These are phyloP conservation scores for Cercophora samala DNA, from an alignment of 495 filamentous ascomycete genomes.

Conservation along the genomic window DNA sequence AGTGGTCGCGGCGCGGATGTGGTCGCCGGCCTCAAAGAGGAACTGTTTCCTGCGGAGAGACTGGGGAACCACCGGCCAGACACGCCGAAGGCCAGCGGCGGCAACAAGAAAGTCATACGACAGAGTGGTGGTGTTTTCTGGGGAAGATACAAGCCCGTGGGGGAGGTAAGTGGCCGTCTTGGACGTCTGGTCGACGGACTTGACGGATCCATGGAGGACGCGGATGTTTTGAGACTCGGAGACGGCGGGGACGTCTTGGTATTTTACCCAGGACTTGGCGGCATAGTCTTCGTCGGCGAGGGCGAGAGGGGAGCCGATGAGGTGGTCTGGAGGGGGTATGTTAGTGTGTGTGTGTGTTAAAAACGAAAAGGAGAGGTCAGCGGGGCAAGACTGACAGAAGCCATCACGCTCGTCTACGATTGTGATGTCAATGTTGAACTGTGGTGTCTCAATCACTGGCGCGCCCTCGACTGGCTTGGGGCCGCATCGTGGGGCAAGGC, in stretches of 20 bases:
- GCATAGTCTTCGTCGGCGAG: slow-evolving; percentile 55
- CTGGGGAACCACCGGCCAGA: slow-evolving; percentile 62
- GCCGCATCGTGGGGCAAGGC: slow-evolving; percentile 28
- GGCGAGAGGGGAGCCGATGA: slow-evolving; percentile 63
- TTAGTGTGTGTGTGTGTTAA: slow-evolving; percentile 1
- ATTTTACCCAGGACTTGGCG: slow-evolving; percentile 59
- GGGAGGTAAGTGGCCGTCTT: slow-evolving; percentile 50
- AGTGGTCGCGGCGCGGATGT: slow-evolving; percentile 39
- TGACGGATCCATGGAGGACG: slow-evolving; percentile 57
- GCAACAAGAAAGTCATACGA: slow-evolving; percentile 66
- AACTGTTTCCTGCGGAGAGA: slow-evolving; percentile 52
- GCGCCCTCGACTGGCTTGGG: slow-evolving; percentile 25
- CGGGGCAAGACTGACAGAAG: slow-evolving; percentile 56
- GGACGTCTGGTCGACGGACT: slow-evolving; percentile 46
- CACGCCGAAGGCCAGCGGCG: slow-evolving; percentile 57
- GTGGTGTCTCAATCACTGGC: slow-evolving; percentile 24
- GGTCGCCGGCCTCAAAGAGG: slow-evolving; percentile 50
- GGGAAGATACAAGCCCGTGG: not conserved
- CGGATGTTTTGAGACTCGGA: slow-evolving; percentile 46
- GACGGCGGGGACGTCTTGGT: slow-evolving; percentile 57
- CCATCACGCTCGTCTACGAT: slow-evolving; percentile 70
- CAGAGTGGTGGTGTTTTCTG: slow-evolving; percentile 14
- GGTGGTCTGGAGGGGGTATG: slow-evolving; percentile 42
- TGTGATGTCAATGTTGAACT: slow-evolving; percentile 58
- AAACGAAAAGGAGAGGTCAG: too few relatives aligned